These are phyloP conservation scores for Epicoccum sorghinum DNA, from an alignment of 2,329 filamentous ascomycete genomes.

Conservation along the genomic window DNA sequence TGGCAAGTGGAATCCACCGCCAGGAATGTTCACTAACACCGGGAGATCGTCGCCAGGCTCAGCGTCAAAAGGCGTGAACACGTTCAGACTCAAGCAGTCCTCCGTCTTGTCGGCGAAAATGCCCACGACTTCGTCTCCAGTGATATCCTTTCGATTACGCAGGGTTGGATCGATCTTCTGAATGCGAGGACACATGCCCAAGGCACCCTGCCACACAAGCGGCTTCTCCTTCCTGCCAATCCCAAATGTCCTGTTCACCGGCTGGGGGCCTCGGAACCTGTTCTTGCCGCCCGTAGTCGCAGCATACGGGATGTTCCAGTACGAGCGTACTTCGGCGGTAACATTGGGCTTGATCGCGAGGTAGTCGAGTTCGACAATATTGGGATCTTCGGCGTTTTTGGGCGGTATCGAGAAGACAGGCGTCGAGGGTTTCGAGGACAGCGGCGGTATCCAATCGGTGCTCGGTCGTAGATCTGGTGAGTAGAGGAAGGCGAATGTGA, in stretches of 20 bases:
- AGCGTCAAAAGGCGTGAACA: constrained; percentile 42
- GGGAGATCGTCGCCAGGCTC: constrained; percentile 42
- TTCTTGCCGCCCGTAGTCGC: constrained; percentile 38
- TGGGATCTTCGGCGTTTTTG: constrained; percentile 34
- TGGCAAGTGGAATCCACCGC: constrained; percentile 51
- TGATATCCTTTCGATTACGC: constrained; percentile 36
- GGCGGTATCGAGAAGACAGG: constrained; percentile 30
- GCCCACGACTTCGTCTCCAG: constrained; percentile 34
- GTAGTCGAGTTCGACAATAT: constrained; percentile 41
- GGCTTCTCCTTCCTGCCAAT: constrained; percentile 28
- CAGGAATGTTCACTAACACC: constrained; percentile 55
- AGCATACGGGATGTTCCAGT: constrained; percentile 45
- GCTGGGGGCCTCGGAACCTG: constrained; percentile 41
- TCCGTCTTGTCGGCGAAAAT: constrained; percentile 36
- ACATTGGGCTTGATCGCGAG: constrained; percentile 37
- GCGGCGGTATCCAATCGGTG: constrained; percentile 35
- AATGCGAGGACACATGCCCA: constrained; percentile 44
- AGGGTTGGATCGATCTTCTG: constrained; percentile 39
- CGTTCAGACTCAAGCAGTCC: constrained; percentile 53
- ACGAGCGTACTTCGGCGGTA: constrained; percentile 35
- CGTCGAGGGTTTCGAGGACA: constrained; percentile 24
- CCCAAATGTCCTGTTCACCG: constrained; percentile 35
- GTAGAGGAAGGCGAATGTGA: constrained; percentile 37
- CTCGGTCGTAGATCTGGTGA: constrained; percentile 31
- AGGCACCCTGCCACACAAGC: constrained; percentile 36